Base-by-base conservation (phyloP, 23 red algal genomes). In the Gracilaria gracilis region DNA sequence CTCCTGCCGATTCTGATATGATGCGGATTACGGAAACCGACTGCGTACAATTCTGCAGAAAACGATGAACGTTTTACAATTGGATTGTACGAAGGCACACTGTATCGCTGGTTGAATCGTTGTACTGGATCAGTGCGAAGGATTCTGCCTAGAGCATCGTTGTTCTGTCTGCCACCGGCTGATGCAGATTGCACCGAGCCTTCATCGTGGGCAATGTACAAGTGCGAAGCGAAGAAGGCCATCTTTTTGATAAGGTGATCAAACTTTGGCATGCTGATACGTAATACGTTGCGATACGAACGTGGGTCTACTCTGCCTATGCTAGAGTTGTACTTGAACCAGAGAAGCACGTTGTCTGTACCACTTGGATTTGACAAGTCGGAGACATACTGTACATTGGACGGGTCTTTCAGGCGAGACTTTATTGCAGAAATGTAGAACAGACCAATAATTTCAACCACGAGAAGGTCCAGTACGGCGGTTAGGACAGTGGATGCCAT, bases 241-340 rank as follows among this genome's bases (percentile, higher is more conserved):
- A 88, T 76, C 62, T 88, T 69, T 50, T 88, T 88, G 47, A 88
- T 79, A 21, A 70, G 85, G 51, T 88, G 85, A 34, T 88, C 85
- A 39, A 76, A 88, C 9, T 61, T 47, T 16, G 65, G 67, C 85
- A 88, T 88, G 29, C 85, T 70, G 48, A 88, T 33, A 2, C 85
- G 85, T 33, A 88, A 61, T 35, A 88, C 49, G 21, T 75, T 47
- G 24, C 85, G 65, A 33, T 88, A 88, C 2, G 58, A 70, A 33
- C 49, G 21, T 12, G 69, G 24, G 25, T 49, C 27, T 66, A 88
- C 85, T 3, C 28, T 57, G 38, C 69, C 32, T 8, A 19, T 59
- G 19, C 5, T 39, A 4, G 3, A 35, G 57, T 59, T 20, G 57
- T 84, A 84, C 48, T 62, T 75, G 49, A 75, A 75, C 85, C 79